phyloP scores from a whole-genome alignment of 176 grass and related monocot species.

The Musa itinerans region DNA sequence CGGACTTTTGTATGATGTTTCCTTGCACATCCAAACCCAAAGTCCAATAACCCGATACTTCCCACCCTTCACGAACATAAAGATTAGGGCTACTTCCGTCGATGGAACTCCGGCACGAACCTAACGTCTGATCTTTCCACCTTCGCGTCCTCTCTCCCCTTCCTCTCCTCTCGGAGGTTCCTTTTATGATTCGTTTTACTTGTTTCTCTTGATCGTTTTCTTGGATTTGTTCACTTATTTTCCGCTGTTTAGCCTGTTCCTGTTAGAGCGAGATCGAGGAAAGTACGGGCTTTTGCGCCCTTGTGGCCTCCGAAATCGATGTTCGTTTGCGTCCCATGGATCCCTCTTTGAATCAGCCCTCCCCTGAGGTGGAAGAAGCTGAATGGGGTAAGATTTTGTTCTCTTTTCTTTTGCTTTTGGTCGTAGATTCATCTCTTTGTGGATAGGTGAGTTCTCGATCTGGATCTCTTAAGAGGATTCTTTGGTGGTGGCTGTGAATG shows the following conservation, averaged over 20 bases:
- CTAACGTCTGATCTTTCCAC: too few relatives aligned
- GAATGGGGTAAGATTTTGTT: slow-evolving; percentile 10
- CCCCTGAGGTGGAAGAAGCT: slow-evolving; percentile 18
- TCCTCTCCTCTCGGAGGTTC: not conserved
- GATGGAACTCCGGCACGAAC: too few relatives aligned
- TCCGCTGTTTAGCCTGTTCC: not conserved
- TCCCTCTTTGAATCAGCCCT: slow-evolving; percentile 14
- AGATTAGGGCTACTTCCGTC: too few relatives aligned
- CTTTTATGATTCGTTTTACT: not conserved
- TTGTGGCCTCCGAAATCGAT: slow-evolving; percentile 6
- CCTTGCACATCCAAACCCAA: too few relatives aligned
- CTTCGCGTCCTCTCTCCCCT: not conserved
- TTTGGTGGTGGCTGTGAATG: too few relatives aligned
- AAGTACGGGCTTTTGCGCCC: slow-evolving; percentile 12
- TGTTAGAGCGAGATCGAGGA: not conserved
- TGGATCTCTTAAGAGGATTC: not conserved
- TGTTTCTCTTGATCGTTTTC: not conserved
- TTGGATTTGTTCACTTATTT: not conserved
- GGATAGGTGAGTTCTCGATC: not conserved
- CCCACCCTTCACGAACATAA: too few relatives aligned
- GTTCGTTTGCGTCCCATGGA: slow-evolving; percentile 26
- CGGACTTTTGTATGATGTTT: too few relatives aligned
- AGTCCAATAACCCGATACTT: too few relatives aligned
- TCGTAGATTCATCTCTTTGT: not conserved
- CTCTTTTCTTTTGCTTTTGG: not conserved